Conservation (phyloP, 306 rosid genomes). For the Medicago arabica region DNA sequence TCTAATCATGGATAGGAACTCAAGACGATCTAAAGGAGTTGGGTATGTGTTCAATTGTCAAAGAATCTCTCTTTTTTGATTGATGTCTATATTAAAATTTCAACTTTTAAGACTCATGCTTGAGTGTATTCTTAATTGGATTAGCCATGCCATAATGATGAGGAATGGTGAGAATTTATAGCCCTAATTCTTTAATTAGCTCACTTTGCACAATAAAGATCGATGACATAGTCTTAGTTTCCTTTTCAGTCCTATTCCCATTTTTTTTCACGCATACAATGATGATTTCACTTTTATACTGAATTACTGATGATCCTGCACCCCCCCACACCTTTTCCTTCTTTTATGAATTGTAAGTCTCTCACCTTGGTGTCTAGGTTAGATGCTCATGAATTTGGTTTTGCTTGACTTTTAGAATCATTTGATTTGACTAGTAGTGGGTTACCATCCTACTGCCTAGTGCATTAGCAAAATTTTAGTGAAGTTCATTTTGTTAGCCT, state of each 20-base stretch:
- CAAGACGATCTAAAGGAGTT: constrained; percentile 99
- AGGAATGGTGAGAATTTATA: constrained; percentile 98
- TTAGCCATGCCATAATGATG: constrained; percentile 99
- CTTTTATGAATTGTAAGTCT: constrained; percentile 43
- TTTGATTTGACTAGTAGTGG: constrained; percentile 4
- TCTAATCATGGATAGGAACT: constrained; percentile 98
- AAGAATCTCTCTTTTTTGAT: constrained; percentile 32
- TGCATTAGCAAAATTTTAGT: constrained; percentile 26
- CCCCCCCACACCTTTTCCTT: constrained; percentile 35
- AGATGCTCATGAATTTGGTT: constrained; percentile 26
- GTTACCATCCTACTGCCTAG: constrained; percentile 4
- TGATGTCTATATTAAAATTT: constrained; percentile 62
- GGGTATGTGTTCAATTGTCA: constrained; percentile 72
- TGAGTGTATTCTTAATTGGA: constrained; percentile 97
- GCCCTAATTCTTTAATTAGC: constrained; percentile 99
- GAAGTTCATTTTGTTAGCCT: constrained; percentile 15
- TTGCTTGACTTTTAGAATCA: constrained; percentile 8
- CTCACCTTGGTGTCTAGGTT: constrained; percentile 16
- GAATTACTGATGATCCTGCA: constrained; percentile 29
- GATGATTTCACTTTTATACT: constrained; percentile 54
- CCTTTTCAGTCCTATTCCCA: too few relatives aligned
- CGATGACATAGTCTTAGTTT: constrained; percentile 83
- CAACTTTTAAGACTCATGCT: constrained; percentile 68
- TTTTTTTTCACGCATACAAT: constrained; percentile 18
- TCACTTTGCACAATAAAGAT: constrained; percentile 94